phyloP scores from a whole-genome alignment of 192 early-diverging fungal species.

The Entomortierella beljakovae region DNA sequence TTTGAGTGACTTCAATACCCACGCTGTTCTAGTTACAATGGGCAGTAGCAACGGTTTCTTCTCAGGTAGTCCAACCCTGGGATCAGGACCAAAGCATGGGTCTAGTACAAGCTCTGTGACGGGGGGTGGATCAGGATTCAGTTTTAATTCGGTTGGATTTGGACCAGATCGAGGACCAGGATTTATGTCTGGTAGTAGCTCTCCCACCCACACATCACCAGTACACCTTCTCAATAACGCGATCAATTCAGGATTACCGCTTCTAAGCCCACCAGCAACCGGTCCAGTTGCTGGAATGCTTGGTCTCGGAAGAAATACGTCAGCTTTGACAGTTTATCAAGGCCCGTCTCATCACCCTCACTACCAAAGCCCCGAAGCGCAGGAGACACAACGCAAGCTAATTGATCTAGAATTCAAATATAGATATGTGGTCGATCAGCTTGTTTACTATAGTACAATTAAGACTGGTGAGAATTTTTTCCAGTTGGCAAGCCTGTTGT shows the following conservation, averaged over 20 bases:
- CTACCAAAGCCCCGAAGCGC: constrained; percentile 28
- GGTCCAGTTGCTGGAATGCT: constrained; percentile 46
- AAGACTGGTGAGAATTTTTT: constrained; percentile 79
- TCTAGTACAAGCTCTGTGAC: neutral
- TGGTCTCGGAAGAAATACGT: constrained; percentile 27
- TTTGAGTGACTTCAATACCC: constrained; percentile 67
- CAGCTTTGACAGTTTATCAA: constrained; percentile 8
- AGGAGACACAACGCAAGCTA: constrained; percentile 55
- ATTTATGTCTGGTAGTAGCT: neutral
- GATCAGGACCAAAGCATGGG: neutral
- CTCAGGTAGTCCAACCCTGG: neutral
- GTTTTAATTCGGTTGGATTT: constrained; percentile 14
- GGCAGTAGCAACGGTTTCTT: constrained; percentile 39
- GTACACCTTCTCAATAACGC: constrained; percentile 11
- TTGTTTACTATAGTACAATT: constrained; percentile 81
- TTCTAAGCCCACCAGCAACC: constrained; percentile 1
- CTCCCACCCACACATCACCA: neutral
- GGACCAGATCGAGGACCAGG: constrained; percentile 26
- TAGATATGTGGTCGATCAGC: constrained; percentile 79
- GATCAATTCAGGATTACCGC: constrained; percentile 10
- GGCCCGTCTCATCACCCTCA: constrained; percentile 47
- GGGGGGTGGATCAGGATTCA: neutral
- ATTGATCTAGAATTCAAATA: constrained; percentile 75
- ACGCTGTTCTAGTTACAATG: constrained; percentile 45
- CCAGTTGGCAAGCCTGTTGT: constrained; percentile 74